These are phyloP conservation scores for Flagelloscypha sp. DNA, from an alignment of 768 basidiomycete genomes.

Conservation along the genomic window DNA sequence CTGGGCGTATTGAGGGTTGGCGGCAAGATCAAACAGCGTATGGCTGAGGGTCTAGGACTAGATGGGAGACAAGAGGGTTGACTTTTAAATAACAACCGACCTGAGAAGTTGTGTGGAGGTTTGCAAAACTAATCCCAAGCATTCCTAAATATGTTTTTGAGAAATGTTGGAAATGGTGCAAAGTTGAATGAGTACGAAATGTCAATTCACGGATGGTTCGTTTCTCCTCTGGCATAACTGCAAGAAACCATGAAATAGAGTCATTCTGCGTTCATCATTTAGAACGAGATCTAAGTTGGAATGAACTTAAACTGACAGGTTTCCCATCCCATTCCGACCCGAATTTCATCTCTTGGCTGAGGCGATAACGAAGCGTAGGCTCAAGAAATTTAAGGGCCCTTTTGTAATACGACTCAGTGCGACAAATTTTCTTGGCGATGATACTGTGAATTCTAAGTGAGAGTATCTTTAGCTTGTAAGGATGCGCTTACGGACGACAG, in stretches of 20 bases:
- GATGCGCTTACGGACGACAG: conserved; percentile 6
- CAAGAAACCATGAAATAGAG: conserved; percentile 26
- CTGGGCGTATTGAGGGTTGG: conserved; percentile 17
- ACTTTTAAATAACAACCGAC: conserved; percentile 1
- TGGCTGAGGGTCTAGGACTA: conserved; percentile 7
- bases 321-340: conserved; percentile 8
- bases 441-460: conserved; percentile 4
- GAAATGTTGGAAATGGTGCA: too few species aligned
- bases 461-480: neutral
- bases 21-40: conserved; percentile 20
- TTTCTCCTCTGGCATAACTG: conserved; percentile 12
- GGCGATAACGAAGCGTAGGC: conserved; percentile 6
- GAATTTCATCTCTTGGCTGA: conserved; percentile 11
- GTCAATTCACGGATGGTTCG: conserved; percentile 12
- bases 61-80: neutral
- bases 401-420: conserved; percentile 1
- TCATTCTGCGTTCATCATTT: conserved; percentile 22
- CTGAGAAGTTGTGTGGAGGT: conserved; percentile 11
- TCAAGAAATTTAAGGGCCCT: conserved; percentile 1
- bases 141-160: too few species aligned
- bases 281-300: conserved; percentile 7
- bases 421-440: conserved; percentile 4
- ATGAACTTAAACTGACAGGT: conserved; percentile 3
- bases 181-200: too few species aligned
- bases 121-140: conserved; percentile 19